Evolutionary conservation across 2,329 filamentous ascomycete species (phyloP).

Genomic region (Colletotrichum agaves): DNA sequence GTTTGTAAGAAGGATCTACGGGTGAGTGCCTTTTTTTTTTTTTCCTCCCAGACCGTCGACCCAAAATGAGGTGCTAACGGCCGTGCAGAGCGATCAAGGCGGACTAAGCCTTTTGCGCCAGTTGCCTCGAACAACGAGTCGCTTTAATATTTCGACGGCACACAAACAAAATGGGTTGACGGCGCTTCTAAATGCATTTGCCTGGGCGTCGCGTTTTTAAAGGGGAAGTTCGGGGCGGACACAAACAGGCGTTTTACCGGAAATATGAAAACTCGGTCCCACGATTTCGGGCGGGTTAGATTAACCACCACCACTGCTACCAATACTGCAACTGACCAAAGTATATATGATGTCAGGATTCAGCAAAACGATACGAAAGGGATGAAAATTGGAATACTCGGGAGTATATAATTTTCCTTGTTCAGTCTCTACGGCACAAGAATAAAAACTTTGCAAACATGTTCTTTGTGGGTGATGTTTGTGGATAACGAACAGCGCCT

Average conservation of each 20-base stretch:
- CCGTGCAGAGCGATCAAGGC: constrained; percentile 60
- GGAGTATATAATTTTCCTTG: constrained; percentile 19
- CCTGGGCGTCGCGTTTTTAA: constrained; percentile 10
- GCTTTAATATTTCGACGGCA: constrained; percentile 4
- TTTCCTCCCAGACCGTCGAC: too few species aligned
- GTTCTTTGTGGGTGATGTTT: too few species aligned
- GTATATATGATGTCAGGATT: constrained; percentile 34
- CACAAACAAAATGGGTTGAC: neutral
- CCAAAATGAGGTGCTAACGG: constrained; percentile 12
- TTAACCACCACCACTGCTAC: neutral
- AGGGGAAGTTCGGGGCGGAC: constrained; percentile 14
- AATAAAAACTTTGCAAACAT: constrained; percentile 1
- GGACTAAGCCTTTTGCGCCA: constrained; percentile 48
- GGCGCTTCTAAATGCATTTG: constrained; percentile 31
- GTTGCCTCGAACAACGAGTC: constrained; percentile 5
- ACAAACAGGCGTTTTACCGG: constrained; percentile 21
- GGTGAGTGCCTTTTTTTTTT: constrained; percentile 59
- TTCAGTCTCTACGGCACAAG: constrained; percentile 12
- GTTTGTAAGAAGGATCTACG: constrained; percentile 86
- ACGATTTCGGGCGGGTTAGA: constrained; percentile 7
- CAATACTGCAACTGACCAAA: neutral
- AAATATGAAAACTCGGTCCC: neutral
- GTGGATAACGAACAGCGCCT: neutral
- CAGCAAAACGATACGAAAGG: neutral
- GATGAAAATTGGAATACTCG: constrained; percentile 14